Evolutionary conservation across 1,139 yeast genomes (phyloP).

Genomic region (Taphrina deformans): DNA sequence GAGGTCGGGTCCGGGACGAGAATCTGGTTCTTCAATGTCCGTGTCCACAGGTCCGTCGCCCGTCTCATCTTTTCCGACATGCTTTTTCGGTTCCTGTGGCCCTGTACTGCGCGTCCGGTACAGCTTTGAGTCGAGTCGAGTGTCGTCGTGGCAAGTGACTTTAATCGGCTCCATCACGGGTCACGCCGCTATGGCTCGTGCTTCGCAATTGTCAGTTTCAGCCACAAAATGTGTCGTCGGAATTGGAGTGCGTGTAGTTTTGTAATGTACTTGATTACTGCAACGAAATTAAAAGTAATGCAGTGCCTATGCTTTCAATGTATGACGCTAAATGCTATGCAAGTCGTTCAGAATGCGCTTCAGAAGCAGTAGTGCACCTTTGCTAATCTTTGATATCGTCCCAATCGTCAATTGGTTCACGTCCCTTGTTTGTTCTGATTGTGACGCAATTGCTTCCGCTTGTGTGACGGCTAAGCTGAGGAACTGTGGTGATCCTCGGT

Average conservation of each 20-base stretch:
- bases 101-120: too few relatives aligned
- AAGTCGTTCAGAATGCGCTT: constrained; percentile 1
- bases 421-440: not conserved
- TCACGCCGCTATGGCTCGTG: too few relatives aligned
- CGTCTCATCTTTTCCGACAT: not conserved
- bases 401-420: not conserved
- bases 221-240: too few relatives aligned
- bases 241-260: too few relatives aligned
- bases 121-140: too few relatives aligned
- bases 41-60: not conserved
- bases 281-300: too few relatives aligned
- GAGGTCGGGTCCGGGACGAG: not conserved
- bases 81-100: too few relatives aligned
- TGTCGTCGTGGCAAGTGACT: too few relatives aligned
- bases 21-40: not conserved
- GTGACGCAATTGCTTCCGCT: not conserved
- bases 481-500: constrained; percentile 14
- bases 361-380: constrained; percentile 4
- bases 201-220: too few relatives aligned
- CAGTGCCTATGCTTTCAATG: too few relatives aligned
- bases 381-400: not conserved
- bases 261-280: too few relatives aligned
- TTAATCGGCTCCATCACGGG: too few relatives aligned
- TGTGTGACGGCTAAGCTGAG: not conserved
- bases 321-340: not conserved